Percentiles rank a stretch among this genome's conserved stretches.
phyloP scores from a whole-genome alignment of 495 filamentous ascomycete species.

The Podospora pseudoanserina region DNA sequence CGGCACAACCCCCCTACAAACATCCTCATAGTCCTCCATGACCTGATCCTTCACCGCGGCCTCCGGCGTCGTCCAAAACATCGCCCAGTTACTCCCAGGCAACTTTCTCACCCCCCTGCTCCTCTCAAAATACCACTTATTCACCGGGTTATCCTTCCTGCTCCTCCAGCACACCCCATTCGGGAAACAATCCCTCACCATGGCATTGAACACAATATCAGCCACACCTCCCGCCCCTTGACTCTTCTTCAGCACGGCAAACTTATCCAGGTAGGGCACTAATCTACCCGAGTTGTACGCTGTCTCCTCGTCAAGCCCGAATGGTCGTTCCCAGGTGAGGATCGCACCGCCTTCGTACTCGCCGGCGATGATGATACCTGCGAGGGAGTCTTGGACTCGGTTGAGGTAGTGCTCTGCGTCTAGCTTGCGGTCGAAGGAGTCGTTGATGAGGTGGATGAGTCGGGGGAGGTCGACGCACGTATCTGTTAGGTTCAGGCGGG shows the following conservation, averaged over 20 bases:
- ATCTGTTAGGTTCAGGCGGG: constrained; percentile 64
- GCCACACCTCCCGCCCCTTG: constrained; percentile 92
- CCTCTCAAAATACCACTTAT: constrained; percentile 95
- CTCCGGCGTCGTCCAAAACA: constrained; percentile 92
- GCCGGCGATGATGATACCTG: constrained; percentile 89
- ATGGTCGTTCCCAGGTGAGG: constrained; percentile 88
- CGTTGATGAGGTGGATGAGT: constrained; percentile 83
- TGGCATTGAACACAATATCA: constrained; percentile 91
- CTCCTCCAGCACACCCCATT: constrained; percentile 77
- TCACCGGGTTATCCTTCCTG: constrained; percentile 76
- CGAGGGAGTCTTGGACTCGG: constrained; percentile 71
- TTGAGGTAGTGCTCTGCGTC: constrained; percentile 77
- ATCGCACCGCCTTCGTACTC: constrained; percentile 96
- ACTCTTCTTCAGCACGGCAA: constrained; percentile 81
- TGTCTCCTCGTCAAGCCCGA: constrained; percentile 50
- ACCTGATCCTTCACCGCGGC: constrained; percentile 45
- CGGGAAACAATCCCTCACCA: constrained; percentile 86
- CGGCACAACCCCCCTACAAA: constrained; percentile 74
- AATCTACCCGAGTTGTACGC: constrained; percentile 53
- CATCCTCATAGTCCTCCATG: constrained; percentile 76
- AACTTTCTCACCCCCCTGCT: constrained; percentile 79
- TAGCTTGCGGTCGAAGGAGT: constrained; percentile 84
- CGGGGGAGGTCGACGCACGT: constrained; percentile 77
- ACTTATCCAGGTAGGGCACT: constrained; percentile 97
- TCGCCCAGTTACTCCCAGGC: constrained; percentile 76